phyloP scores from a whole-genome alignment of 2,329 filamentous ascomycete species.

The Neobulgaria alba region DNA sequence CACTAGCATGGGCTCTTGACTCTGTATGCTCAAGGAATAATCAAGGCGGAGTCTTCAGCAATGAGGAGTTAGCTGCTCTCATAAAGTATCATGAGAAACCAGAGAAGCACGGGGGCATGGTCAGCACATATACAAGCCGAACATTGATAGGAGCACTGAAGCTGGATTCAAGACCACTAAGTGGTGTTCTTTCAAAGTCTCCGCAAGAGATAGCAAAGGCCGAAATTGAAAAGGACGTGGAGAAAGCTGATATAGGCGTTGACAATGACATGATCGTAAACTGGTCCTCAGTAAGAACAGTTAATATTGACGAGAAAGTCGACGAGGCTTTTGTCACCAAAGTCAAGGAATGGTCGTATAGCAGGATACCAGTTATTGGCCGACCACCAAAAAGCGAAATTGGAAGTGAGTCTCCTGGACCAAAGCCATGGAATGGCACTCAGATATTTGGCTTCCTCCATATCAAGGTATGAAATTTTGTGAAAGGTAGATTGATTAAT shows the following conservation, averaged over 20 bases:
- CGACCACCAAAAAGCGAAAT: constrained; percentile 1
- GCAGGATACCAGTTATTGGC: constrained; percentile 24
- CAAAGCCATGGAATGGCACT: constrained; percentile 7
- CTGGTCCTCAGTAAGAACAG: constrained; percentile 20
- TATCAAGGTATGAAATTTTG: constrained; percentile 18
- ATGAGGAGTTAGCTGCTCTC: constrained; percentile 16
- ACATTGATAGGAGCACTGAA: constrained; percentile 22
- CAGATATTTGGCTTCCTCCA: constrained; percentile 23
- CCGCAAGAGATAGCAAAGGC: background rate
- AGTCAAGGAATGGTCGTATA: constrained; percentile 22
- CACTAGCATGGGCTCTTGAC: constrained; percentile 20
- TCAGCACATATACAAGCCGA: constrained; percentile 16
- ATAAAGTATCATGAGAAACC: constrained; percentile 20
- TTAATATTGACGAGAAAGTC: constrained; percentile 20
- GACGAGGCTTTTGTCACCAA: constrained; percentile 20
- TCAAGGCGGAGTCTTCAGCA: constrained; percentile 15
- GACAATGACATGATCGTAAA: constrained; percentile 14
- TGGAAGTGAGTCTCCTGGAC: background rate
- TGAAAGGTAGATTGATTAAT: background rate
- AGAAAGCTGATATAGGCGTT: constrained; percentile 14
- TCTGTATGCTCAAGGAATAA: constrained; percentile 4
- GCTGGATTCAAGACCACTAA: constrained; percentile 16
- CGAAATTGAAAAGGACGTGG: constrained; percentile 13
- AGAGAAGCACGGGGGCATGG: constrained; percentile 17
- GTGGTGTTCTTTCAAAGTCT: constrained; percentile 4